phyloP scores from a whole-genome alignment of 192 early-diverging fungal species.

The Umbelopsis sp. region DNA sequence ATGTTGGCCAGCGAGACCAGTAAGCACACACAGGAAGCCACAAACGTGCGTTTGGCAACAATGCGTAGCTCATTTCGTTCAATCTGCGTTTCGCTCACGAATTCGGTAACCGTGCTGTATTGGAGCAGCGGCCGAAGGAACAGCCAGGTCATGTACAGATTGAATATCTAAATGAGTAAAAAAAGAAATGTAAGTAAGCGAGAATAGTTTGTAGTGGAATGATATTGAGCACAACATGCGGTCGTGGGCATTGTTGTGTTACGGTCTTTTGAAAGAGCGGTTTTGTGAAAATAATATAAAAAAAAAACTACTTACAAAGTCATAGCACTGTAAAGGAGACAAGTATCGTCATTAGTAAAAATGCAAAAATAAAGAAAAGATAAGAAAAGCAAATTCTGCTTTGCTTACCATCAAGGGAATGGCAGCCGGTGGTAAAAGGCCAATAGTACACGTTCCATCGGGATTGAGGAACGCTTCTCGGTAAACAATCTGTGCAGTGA shows the following conservation, averaged over 20 bases:
- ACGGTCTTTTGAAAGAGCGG: no score
- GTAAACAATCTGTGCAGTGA: slow-evolving; percentile 27
- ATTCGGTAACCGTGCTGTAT: background rate
- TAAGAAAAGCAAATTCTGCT: background rate
- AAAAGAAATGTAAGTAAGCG: background rate
- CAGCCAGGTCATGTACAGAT: slow-evolving; percentile 40
- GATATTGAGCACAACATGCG: no score
- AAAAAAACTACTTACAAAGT: slow-evolving; percentile 34
- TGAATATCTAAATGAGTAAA: slow-evolving; percentile 31
- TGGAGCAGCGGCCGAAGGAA: slow-evolving; percentile 37
- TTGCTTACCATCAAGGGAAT: slow-evolving; percentile 42
- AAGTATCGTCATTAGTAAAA: background rate
- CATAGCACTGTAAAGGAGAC: slow-evolving; percentile 25
- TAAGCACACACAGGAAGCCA: slow-evolving; percentile 48
- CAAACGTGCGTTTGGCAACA: slow-evolving; percentile 46
- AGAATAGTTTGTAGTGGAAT: background rate
- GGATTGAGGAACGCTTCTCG: slow-evolving; percentile 30
- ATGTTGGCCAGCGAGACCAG: slow-evolving; percentile 47
- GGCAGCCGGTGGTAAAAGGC: slow-evolving; percentile 30
- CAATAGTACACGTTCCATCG: slow-evolving; percentile 38
- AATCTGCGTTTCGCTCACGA: slow-evolving; percentile 23
- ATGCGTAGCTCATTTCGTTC: slow-evolving; percentile 28
- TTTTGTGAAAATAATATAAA: no score
- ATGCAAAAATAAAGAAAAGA: background rate
- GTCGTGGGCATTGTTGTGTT: no score